Conservation (phyloP, 805 yeast species). For the Kodamaea restingae region DNA sequence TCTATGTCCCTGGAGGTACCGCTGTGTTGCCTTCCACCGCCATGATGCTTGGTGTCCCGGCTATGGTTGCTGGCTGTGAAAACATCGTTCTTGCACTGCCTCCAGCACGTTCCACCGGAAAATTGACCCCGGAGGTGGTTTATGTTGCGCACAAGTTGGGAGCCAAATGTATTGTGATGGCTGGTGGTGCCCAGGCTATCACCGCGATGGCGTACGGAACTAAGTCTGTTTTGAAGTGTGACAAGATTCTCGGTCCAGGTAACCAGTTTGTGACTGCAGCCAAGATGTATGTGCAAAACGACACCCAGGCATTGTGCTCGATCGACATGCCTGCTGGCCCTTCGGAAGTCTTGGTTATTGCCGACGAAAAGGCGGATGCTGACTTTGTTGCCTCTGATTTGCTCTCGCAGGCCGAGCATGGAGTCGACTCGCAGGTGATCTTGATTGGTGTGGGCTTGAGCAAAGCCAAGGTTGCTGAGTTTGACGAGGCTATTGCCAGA, state of each 20-base stretch:
- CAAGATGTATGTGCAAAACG: slow-evolving; percentile 95
- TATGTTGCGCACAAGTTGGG: slow-evolving; percentile 96
- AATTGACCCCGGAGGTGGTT: slow-evolving; percentile 92
- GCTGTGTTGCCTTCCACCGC: slow-evolving; percentile 98
- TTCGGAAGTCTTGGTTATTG: slow-evolving; percentile 93
- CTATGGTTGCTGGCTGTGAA: slow-evolving; percentile 94
- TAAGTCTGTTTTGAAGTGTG: slow-evolving; percentile 85
- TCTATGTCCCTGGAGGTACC: slow-evolving; percentile 98
- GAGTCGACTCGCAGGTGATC: slow-evolving; percentile 95
- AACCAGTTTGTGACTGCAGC: slow-evolving; percentile 99
- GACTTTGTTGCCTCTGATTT: slow-evolving; percentile 97
- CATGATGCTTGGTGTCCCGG: slow-evolving; percentile 97
- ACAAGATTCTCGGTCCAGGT: slow-evolving; percentile 97
- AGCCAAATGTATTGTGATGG: slow-evolving; percentile 83
- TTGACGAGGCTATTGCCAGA: slow-evolving; percentile 76
- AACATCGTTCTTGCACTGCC: slow-evolving; percentile 94
- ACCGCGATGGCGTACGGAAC: slow-evolving; percentile 99
- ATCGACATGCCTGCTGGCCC: slow-evolving; percentile 99
- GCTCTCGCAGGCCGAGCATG: slow-evolving; percentile 98
- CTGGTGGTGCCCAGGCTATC: slow-evolving; percentile 99
- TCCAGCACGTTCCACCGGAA: slow-evolving; percentile 84
- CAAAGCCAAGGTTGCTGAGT: slow-evolving; percentile 53
- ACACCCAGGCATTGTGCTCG: slow-evolving; percentile 89
- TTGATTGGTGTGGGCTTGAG: slow-evolving; percentile 76
- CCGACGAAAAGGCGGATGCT: slow-evolving; percentile 83